phyloP scores from a whole-genome alignment of 1,284 basidiomycete genomes.

The Ustilago nuda region DNA sequence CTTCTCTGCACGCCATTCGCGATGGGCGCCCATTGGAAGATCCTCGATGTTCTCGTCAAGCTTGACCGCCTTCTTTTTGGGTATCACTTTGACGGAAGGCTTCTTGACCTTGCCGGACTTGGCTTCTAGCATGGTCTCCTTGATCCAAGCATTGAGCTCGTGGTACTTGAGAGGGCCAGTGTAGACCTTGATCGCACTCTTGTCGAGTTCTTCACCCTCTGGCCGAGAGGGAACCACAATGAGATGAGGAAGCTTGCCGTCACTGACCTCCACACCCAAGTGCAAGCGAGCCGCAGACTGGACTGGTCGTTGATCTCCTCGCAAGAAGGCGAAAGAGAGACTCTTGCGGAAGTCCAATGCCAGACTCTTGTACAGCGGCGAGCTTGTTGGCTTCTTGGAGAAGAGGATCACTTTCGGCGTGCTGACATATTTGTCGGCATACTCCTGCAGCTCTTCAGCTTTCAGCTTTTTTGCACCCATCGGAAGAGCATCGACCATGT shows the following conservation, averaged over 20 bases:
- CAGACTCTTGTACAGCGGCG: constrained; percentile 65
- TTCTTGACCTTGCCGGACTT: constrained; percentile 47
- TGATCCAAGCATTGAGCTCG: constrained; percentile 61
- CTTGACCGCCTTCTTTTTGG: constrained; percentile 41
- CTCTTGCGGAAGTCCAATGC: constrained; percentile 64
- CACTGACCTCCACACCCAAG: constrained; percentile 55
- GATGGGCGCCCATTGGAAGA: constrained; percentile 29
- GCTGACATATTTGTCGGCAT: constrained; percentile 28
- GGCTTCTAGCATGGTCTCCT: constrained; percentile 50
- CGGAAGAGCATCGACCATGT: constrained; percentile 80
- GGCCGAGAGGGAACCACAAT: constrained; percentile 49
- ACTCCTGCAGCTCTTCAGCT: constrained; percentile 71
- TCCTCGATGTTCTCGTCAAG: constrained; percentile 30
- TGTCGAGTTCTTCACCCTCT: constrained; percentile 35
- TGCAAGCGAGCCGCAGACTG: constrained; percentile 48
- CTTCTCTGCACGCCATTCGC: constrained; percentile 48
- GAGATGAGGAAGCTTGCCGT: constrained; percentile 56
- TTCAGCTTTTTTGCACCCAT: constrained; percentile 76
- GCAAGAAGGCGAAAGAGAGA: constrained; percentile 59
- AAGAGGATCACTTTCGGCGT: constrained; percentile 65
- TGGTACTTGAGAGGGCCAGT: constrained; percentile 60
- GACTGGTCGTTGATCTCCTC: constrained; percentile 56
- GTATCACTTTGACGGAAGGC: constrained; percentile 19
- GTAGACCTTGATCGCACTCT: constrained; percentile 53
- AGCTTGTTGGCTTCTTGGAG: constrained; percentile 60